Conservation (phyloP, 768 basidiomycete genomes). For the Leccinellum albellum region DNA sequence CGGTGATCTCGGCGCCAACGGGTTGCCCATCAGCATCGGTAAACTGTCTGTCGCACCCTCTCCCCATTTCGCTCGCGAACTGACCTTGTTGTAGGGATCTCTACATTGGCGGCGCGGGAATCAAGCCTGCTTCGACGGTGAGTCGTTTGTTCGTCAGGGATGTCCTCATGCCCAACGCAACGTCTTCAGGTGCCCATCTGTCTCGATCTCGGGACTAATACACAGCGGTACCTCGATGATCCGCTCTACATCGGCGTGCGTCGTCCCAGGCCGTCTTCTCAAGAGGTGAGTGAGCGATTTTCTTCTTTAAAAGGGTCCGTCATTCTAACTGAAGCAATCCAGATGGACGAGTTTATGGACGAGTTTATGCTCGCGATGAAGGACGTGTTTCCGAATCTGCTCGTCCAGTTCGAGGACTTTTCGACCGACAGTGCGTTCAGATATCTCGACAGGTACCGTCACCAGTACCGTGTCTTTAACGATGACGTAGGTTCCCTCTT, state of each 20-base stretch:
- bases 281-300: constrained; percentile 34
- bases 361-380: constrained; percentile 70
- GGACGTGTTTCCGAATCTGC: constrained; percentile 58
- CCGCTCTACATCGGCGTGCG: constrained; percentile 74
- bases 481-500: constrained; percentile 54
- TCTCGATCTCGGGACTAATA: constrained; percentile 77
- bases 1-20: constrained; percentile 42
- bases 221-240: constrained; percentile 58
- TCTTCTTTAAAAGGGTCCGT: neutral
- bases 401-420: constrained; percentile 78
- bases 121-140: constrained; percentile 47
- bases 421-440: constrained; percentile 77
- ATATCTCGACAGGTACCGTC: constrained; percentile 61
- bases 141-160: constrained; percentile 1
- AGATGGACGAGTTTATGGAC: constrained; percentile 75
- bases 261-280: constrained; percentile 43
- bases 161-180: neutral
- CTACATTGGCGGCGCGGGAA: constrained; percentile 70
- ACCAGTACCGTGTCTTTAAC: constrained; percentile 61
- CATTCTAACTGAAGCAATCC: neutral
- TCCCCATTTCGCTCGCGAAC: neutral
- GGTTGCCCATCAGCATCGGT: constrained; percentile 59
- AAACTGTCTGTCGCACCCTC: constrained; percentile 49
- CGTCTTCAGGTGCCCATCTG: constrained; percentile 52
- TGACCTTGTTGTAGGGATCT: constrained; percentile 41